Evolutionary conservation across 176 grass and related monocot genomes (phyloP).

Genomic region (Oryza meridionalis): DNA sequence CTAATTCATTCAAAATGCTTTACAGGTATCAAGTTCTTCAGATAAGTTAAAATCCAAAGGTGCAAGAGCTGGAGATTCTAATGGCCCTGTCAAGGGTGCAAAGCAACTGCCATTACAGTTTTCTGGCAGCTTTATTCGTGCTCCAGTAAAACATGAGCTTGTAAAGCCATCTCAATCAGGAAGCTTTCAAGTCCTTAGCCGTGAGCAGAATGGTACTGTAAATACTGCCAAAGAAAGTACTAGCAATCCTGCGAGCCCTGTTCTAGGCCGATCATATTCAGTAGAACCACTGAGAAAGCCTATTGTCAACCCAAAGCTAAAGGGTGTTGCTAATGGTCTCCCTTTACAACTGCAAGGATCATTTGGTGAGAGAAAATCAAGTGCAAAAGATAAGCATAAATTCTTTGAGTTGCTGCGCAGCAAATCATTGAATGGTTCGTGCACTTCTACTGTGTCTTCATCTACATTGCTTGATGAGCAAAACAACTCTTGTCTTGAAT

Average conservation of each 20-base stretch:
- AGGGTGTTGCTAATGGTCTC: constrained; percentile 38
- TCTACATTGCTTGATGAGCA: constrained; percentile 48
- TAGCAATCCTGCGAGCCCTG: constrained; percentile 50
- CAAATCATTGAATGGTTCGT: constrained; percentile 61
- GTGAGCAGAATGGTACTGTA: constrained; percentile 61
- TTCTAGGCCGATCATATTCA: constrained; percentile 57
- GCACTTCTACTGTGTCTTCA: constrained; percentile 40
- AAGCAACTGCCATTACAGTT: constrained; percentile 48
- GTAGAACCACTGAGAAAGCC: constrained; percentile 51
- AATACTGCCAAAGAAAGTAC: constrained; percentile 52
- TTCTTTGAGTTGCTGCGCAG: constrained; percentile 70
- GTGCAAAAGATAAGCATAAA: constrained; percentile 60
- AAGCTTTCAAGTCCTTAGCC: constrained; percentile 69
- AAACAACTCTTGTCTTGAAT: constrained; percentile 47
- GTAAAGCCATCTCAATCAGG: constrained; percentile 60
- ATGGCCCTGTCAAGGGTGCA: constrained; percentile 50
- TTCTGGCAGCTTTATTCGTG: constrained; percentile 41
- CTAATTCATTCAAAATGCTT: constrained; percentile 29
- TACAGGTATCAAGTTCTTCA: constrained; percentile 49
- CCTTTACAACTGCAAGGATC: constrained; percentile 47
- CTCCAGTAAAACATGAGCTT: constrained; percentile 59
- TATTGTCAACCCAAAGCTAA: constrained; percentile 49
- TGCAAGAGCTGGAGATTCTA: constrained; percentile 60
- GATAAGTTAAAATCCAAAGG: constrained; percentile 68
- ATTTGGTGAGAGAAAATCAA: constrained; percentile 65